Evolutionary conservation across 2,329 filamentous ascomycete species (phyloP), one percentile per base, ranked within the genome.

Genomic region (Emericellopsis atlantica): DNA sequence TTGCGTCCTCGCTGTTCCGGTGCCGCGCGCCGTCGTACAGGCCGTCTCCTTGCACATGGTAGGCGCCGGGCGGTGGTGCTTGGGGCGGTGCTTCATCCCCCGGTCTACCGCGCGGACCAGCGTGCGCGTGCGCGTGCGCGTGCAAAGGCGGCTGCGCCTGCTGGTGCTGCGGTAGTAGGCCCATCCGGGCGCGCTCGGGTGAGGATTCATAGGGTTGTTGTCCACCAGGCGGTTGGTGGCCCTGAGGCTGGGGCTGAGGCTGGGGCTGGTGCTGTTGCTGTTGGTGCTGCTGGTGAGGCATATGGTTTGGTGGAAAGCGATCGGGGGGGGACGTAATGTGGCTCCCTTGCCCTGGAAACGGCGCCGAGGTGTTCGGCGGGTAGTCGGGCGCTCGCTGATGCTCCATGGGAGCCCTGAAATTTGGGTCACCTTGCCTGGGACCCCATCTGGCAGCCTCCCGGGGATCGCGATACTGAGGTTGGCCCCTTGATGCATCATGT

Each of bases 101-200:
- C 6, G 36, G 37, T n/a, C 43, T 36, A 9, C 26, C 35, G 3
- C 43, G 42, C 11, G 40, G 51, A 24, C 55, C 57, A 32, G 41
- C 35, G 21, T 37, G 65, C 32, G 61, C 59, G n/a, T 56, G 60
- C 37, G 41, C 35, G 21, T 37, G 65, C 32, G 61, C 59, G n/a
- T 56, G 60, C 37, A 57, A 61, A 14, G 58, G 60, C 24, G 56
- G 60, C 14, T 52, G 54, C 22, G 52, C 50, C 15, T 58, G 56
- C 18, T 59, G 55, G 9, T 57, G 58, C 4, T 58, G 54, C 40
- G 62, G 57, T 42, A 61, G 56, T 29, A 59, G 54, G 11, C 57
- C 59, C 48, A 67, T 62, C 37, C 66, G 62, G 18, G 64, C 63
- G n/a, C 66, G 64, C 9, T 74, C 72, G 4, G 70, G 67, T 8